A percentile compares a stretch with the other conserved stretches of the same genome.
Evolutionary conservation across 345 rosid genomes (phyloP).

Genomic region (Carallia pectinifolia): DNA sequence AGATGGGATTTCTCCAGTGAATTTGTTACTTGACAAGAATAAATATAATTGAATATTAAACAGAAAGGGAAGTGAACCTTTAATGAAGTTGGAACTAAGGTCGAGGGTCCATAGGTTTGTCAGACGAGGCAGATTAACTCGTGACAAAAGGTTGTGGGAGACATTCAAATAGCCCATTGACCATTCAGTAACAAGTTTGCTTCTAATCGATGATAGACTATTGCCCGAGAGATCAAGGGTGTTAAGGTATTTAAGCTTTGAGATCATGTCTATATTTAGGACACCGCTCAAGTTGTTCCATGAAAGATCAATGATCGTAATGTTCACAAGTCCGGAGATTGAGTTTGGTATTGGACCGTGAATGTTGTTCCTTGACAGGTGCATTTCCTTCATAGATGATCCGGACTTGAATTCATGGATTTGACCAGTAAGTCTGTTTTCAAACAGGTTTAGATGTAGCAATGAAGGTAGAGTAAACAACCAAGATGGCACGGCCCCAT

Average conservation of each 20-base stretch:
- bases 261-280: constrained; percentile 13
- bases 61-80: constrained; percentile 20
- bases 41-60: not conserved
- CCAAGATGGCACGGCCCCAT: constrained; percentile 21
- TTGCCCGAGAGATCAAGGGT: constrained; percentile 10
- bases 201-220: not conserved
- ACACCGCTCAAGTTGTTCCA: constrained; percentile 25
- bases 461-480: constrained; percentile 17
- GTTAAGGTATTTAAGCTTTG: constrained; percentile 6
- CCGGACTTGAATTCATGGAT: constrained; percentile 8
- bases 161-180: not conserved
- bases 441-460: not conserved
- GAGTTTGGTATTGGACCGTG: constrained; percentile 25
- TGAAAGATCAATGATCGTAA: constrained; percentile 2
- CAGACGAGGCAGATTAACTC: constrained; percentile 1
- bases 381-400: not conserved
- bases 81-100: constrained; percentile 14
- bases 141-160: constrained; percentile 20
- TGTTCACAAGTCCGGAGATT: constrained; percentile 15
- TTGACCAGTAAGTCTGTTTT: constrained; percentile 12
- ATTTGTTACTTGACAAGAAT: constrained; percentile 11
- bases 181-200: not conserved
- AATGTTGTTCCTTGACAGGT: constrained; percentile 11
- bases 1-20: constrained; percentile 21
- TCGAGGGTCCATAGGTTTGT: constrained; percentile 9